Percentiles rank a stretch among this genome's conserved stretches.
phyloP scores from a whole-genome alignment of 345 rosid genomes.

The Boechera retrofracta region DNA sequence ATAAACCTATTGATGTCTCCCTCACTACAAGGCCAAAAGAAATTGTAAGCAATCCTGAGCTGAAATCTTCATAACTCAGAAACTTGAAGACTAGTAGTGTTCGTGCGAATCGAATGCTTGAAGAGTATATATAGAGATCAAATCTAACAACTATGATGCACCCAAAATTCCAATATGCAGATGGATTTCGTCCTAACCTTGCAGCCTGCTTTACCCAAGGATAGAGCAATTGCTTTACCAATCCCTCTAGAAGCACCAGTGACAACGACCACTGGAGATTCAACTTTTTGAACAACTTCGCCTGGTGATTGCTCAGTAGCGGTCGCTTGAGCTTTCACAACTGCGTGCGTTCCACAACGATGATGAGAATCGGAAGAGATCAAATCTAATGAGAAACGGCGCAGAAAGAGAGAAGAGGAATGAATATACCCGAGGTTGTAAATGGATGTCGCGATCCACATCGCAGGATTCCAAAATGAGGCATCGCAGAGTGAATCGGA shows the following conservation, averaged over 20 bases:
- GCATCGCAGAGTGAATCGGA: constrained; percentile 49
- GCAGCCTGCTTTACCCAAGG: constrained; percentile 87
- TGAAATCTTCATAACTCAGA: not conserved
- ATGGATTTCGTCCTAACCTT: constrained; percentile 48
- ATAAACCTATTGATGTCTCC: not conserved
- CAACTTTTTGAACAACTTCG: constrained; percentile 57
- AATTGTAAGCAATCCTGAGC: not conserved
- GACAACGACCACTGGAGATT: constrained; percentile 82
- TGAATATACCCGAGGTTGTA: constrained; percentile 58
- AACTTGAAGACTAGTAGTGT: not conserved
- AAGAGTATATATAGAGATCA: not conserved
- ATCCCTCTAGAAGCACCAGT: constrained; percentile 99
- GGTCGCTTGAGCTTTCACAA: constrained; percentile 74
- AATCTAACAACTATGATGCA: constrained; percentile 4
- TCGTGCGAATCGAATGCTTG: not conserved
- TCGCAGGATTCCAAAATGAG: constrained; percentile 51
- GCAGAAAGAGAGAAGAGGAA: not conserved
- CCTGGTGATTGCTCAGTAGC: constrained; percentile 55
- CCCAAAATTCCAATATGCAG: not conserved
- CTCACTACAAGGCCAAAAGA: no score
- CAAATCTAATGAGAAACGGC: not conserved
- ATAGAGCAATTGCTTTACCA: constrained; percentile 89
- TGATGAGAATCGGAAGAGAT: not conserved
- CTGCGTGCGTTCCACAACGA: constrained; percentile 39
- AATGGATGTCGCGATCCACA: constrained; percentile 52